Percentiles rank a stretch among this genome's conserved stretches.
phyloP scores from a whole-genome alignment of 345 rosid genomes.

The Anacardium occidentale region DNA sequence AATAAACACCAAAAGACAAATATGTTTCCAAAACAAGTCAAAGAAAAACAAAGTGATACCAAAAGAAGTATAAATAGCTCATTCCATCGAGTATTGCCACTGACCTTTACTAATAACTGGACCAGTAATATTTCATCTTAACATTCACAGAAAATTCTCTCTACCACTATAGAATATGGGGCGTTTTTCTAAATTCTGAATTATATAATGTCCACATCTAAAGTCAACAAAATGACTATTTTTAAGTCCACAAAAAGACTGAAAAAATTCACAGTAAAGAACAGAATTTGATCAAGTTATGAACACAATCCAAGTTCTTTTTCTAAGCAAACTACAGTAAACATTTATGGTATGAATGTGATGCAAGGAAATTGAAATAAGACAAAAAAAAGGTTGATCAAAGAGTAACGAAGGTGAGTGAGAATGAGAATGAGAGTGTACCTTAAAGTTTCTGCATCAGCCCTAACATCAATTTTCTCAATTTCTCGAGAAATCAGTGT shows the following conservation, averaged over 20 bases:
- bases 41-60: not conserved
- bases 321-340: not conserved
- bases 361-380: not conserved
- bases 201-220: not conserved
- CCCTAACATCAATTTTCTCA: slow-evolving; percentile 84
- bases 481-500: slow-evolving; percentile 71
- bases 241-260: not conserved
- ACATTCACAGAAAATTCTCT: not conserved
- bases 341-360: not conserved
- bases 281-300: not conserved
- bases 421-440: slow-evolving; percentile 19
- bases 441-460: slow-evolving; percentile 89
- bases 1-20: too few relatives aligned
- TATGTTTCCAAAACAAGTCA: not conserved
- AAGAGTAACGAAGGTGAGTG: not conserved
- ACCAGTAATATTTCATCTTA: not conserved
- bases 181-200: not conserved
- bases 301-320: not conserved
- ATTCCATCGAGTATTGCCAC: not conserved
- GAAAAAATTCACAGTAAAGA: not conserved
- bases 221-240: not conserved
- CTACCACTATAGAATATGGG: not conserved
- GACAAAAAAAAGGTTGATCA: not conserved
- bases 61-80: not conserved
- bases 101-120: not conserved